A percentile compares a stretch with the other conserved stretches of the same genome.
These are phyloP conservation scores for Grigorovia humatica DNA, from an alignment of 805 yeast species.

Conservation along the genomic window DNA sequence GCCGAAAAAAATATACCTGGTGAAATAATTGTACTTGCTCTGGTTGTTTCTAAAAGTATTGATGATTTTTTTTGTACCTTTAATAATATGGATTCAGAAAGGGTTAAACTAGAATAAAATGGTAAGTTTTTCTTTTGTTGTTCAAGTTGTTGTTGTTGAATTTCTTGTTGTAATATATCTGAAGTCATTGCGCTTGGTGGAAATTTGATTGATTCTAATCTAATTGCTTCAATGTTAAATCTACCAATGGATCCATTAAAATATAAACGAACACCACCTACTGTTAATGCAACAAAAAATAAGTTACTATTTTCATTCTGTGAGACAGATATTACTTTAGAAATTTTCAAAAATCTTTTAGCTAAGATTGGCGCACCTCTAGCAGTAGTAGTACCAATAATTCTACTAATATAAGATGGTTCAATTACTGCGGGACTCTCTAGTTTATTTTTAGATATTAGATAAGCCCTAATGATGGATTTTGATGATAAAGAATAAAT, in stretches of 20 bases:
- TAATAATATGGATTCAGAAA: constrained; percentile 27
- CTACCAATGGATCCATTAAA: constrained; percentile 33
- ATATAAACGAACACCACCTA: constrained; percentile 73
- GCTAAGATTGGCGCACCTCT: constrained; percentile 46
- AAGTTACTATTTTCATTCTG: constrained; percentile 57
- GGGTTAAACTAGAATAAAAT: constrained; percentile 19
- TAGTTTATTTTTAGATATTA: constrained; percentile 36
- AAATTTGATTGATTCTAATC: constrained; percentile 44
- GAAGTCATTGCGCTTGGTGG: constrained; percentile 42
- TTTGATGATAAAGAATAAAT: constrained; percentile 74
- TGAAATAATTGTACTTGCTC: constrained; percentile 52
- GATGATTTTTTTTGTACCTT: constrained; percentile 48
- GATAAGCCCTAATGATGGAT: constrained; percentile 73
- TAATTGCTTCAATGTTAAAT: constrained; percentile 30
- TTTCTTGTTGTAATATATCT: constrained; percentile 24
- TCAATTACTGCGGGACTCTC: constrained; percentile 32
- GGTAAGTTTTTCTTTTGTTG: constrained; percentile 30
- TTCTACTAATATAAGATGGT: constrained; percentile 30
- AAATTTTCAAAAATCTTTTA: constrained; percentile 47
- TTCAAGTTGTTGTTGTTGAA: constrained; percentile 31
- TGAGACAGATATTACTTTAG: constrained; percentile 34
- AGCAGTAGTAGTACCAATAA: constrained; percentile 35
- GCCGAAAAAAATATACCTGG: constrained; percentile 84
- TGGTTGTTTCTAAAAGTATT: constrained; percentile 45
- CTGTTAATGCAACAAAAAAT: constrained; percentile 67